Conservation (phyloP, 1,284 basidiomycete genomes). For the Melanopsichium pennsylvanicum region DNA sequence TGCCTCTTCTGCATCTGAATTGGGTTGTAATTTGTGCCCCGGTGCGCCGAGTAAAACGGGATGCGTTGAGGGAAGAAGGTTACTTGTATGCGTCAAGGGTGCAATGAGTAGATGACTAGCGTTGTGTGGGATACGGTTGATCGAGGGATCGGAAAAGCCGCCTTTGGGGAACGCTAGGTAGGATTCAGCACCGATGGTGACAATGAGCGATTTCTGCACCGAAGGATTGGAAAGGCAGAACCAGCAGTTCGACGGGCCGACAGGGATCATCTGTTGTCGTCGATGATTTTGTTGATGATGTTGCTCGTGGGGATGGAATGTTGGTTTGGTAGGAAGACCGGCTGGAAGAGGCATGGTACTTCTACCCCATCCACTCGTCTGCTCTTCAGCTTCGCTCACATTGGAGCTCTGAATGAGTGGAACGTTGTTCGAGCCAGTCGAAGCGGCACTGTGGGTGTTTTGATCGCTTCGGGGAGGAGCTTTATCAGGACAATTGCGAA, state of each 20-base stretch:
- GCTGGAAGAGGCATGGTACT: conserved; percentile 21
- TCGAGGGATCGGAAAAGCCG: conserved; percentile 28
- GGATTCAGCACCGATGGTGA: conserved; percentile 49
- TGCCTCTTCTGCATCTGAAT: neutral
- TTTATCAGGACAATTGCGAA: conserved; percentile 43
- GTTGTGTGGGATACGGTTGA: conserved; percentile 35
- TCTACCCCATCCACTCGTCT: neutral
- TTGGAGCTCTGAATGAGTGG: neutral
- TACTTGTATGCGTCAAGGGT: conserved; percentile 48
- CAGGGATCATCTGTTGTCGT: conserved; percentile 32
- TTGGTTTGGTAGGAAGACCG: conserved; percentile 26
- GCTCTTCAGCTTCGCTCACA: neutral
- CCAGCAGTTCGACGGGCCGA: conserved; percentile 63
- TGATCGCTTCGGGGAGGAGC: neutral
- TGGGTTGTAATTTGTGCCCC: too few species aligned
- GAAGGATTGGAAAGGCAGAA: conserved; percentile 63
- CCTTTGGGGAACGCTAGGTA: conserved; percentile 63
- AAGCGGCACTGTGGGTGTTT: neutral
- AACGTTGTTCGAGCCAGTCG: neutral
- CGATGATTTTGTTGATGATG: too few species aligned
- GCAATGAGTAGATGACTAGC: conserved; percentile 60
- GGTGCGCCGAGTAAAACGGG: conserved; percentile 4
- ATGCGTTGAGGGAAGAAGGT: conserved; percentile 12
- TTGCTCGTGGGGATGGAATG: conserved; percentile 11
- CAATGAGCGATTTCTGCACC: conserved; percentile 57